Base-by-base conservation (phyloP, 345 rosid species). In the Turnera subulata region DNA sequence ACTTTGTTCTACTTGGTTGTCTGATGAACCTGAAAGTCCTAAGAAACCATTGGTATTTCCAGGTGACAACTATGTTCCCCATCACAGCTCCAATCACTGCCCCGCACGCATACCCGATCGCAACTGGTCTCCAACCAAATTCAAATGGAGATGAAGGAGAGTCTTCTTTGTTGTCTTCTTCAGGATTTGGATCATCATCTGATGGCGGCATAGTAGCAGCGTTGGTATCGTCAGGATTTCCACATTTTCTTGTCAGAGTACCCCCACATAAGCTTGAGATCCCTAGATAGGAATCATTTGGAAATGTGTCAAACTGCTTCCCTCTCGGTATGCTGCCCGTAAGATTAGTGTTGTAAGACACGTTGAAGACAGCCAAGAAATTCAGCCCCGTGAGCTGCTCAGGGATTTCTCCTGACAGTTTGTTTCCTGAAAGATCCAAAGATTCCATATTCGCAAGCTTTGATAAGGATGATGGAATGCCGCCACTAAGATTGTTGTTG, bases 401-500 rank as follows among this genome's bases (percentile, higher is more conserved):
- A 13, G 59, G 48, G 11, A 56, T 56, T 18, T 20, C 32, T n/a
- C 59, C 47, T 21, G 33, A 6, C 16, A 56, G 18, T 6, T 40
- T 38, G 48, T 56, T 56, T 15, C 15, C 10, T 8, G 59, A 56
- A 7, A 56, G 38, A 40, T 40, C 23, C 22, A 56, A 22, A 4
- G 39, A 56, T 8, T 38, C 46, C 19, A 56, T 47, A 9, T 4
- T 1, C 13, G 49, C 4, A 2, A 56, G 32, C 6, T 43, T 12
- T 12, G 22, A 17, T 16, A 54, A 1, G 1, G 48, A 59, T 1
- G 24, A 20, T 54, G 58, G 58, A 24, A 54, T 54, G 16, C 78
- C 78, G 0, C 88, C 92, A 0, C 4, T 47, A 12, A 47, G 19
- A 12, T 6, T 32, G 26, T 59, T 59, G 18, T 66, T 53, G 14